Base-by-base conservation (phyloP, 495 filamentous ascomycete species). In the Annulohypoxylon maeteangense region DNA sequence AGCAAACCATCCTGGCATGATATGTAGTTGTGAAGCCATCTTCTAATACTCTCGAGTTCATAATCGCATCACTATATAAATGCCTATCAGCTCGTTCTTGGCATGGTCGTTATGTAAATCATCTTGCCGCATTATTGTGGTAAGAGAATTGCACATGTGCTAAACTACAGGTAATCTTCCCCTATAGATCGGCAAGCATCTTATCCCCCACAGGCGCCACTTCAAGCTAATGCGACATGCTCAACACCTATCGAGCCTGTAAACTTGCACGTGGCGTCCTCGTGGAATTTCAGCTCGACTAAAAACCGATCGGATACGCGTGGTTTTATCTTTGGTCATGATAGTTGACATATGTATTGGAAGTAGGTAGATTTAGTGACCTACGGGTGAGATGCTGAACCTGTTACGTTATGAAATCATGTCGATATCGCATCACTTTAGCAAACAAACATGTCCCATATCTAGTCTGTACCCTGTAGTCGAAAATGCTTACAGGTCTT, bases 321-420 rank as follows among this genome's bases (percentile, higher is more conserved):
- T 54, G 18, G 12, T 20, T 53, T 29, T 31, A 38, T 20, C 34
- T 44, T n/a, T 42, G 5, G 16, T 18, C 34, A n/a, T 11, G 54
- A 51, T 53, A 8, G 2, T 27, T 31, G 34, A 34, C 16, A 36
- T 54, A 44, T 31, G 48, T 54, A 44, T 31, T 50, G 25, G n/a
- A 60, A 36, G 25, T 11, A n/a, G n/a, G n/a, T 16, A 0, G 4
- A 29, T 0, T n/a, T 53, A 4, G 32, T 7, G 7, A 38, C 6
- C 29, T 8, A 22, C 2, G 1, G 42, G 50, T 14, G 22, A 22
- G 31, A 22, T 16, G n/a, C n/a, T n/a, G n/a, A n/a, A n/a, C n/a
- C n/a, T n/a, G 34, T 68, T 68, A 69, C 66, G 66, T 69, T 50
- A 63, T 58, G 32, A 22, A 59, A 69, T 42, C 45, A 22, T 34